Percentiles rank a stretch among this genome's conserved stretches.
Conservation (phyloP, 805 yeast species). For the Yarrowia porcina region DNA sequence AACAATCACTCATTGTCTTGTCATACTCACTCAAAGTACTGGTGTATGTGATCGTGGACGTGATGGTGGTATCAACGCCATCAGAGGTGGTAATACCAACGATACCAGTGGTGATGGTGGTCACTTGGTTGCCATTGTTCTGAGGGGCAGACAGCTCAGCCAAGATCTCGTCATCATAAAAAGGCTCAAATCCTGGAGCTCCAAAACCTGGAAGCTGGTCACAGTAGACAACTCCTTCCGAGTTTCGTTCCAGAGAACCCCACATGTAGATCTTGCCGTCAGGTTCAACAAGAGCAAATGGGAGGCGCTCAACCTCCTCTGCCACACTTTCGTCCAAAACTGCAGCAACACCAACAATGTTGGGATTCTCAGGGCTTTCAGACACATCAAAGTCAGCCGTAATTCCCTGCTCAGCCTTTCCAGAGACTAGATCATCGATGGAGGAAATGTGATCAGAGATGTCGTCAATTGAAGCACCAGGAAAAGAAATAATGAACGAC, state of each 20-base stretch:
- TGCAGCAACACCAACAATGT: neutral
- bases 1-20: no score
- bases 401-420: neutral
- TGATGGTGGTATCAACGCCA: neutral
- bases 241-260: neutral
- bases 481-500: neutral
- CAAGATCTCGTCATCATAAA: neutral
- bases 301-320: neutral
- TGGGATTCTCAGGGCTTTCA: neutral
- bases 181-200: neutral
- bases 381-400: neutral
- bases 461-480: neutral
- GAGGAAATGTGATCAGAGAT: neutral
- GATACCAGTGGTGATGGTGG: neutral
- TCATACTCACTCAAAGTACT: neutral
- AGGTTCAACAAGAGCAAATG: constrained; percentile 49
- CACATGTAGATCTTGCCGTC: constrained; percentile 56
- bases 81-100: neutral
- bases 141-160: neutral
- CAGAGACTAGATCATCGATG: neutral
- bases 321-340: neutral
- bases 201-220: constrained; percentile 7
- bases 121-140: no score
- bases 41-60: neutral
- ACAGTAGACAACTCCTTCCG: constrained; percentile 43